Conservation (phyloP, 164 flowering plant genomes). For the Pachysandra terminalis region DNA sequence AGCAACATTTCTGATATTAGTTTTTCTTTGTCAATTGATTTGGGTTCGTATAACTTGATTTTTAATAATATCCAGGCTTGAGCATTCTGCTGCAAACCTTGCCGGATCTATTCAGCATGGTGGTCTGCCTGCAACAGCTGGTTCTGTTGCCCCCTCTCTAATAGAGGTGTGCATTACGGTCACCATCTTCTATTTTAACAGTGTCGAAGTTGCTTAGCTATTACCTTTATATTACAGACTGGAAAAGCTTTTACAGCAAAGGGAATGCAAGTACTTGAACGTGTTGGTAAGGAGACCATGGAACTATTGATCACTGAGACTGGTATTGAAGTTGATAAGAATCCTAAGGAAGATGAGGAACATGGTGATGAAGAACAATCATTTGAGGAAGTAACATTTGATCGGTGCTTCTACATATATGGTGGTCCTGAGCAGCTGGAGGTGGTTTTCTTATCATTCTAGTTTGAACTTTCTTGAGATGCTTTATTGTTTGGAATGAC, state of each 20-base stretch:
- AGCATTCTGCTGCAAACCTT: conserved; percentile 68
- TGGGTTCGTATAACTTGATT: not conserved
- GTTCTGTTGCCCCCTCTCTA: conserved; percentile 74
- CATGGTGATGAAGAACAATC: conserved; percentile 59
- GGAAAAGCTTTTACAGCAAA: conserved; percentile 90
- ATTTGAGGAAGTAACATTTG: conserved; percentile 83
- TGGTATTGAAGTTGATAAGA: conserved; percentile 76
- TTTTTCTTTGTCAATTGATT: not conserved
- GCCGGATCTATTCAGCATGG: conserved; percentile 74
- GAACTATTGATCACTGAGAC: conserved; percentile 83
- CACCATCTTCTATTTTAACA: conserved; percentile 1
- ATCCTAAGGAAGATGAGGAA: conserved; percentile 28
- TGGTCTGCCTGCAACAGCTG: conserved; percentile 48
- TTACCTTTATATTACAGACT: conserved; percentile 40
- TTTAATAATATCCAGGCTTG: conserved; percentile 54
- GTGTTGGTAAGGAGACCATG: conserved; percentile 93
- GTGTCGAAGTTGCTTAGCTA: conserved; percentile 11
- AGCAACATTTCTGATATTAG: not conserved
- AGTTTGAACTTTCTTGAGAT: not conserved
- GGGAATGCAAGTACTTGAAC: conserved; percentile 92
- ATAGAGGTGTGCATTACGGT: conserved; percentile 52
- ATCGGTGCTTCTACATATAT: conserved; percentile 94
- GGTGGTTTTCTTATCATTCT: conserved; percentile 40
- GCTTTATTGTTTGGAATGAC: not conserved
- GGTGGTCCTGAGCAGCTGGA: conserved; percentile 99